Evolutionary conservation across 768 basidiomycete genomes (phyloP), one percentile per base, ranked within the genome.

Genomic region (Neoboletus magnificus): DNA sequence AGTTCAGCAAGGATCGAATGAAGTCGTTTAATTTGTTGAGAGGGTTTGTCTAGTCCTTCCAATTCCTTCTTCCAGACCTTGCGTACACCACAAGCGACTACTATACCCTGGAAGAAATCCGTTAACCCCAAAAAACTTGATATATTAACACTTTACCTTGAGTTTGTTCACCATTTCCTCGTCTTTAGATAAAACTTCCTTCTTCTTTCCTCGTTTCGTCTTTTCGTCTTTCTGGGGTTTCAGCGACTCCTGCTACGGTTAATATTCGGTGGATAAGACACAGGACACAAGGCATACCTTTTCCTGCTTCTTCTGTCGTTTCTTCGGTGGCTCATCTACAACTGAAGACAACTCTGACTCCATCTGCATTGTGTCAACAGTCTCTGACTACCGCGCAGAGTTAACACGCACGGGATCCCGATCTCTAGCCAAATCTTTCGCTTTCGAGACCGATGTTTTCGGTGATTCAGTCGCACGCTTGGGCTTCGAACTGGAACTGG

Each of bases 61-160:
- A 92, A 87, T 53, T 90, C 80, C 65, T 82, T 89, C 10, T 80
- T 77, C 91, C 91, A 93, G 7, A 81, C 74, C 68, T 86, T 91
- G 55, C 89, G 83, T 18, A 88, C 77, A 7, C 91, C 91, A 58
- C 91, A 92, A 2, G 88, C 87, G 15, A 79, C 68, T 1, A 93
- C 82, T 15, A 89, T 70, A 16, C 83, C 76, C 90, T 91, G 15
- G 29, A 41, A 45, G 41, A 52, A 33, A 56, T 7, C 15, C 4
- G 23, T 56, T 32, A 57, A 16, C 22, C 22, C 30, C 30, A 54
- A n/a, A 52, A n/a, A 12, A 27, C 35, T 18, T 4, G 23, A 27
- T 47, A 16, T 30, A 36, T 4, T n/a, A 47, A 40, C 4, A 35
- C 50, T 63, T 23, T 62, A 84, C 90, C 79, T 93, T 93, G 18